These are phyloP conservation scores for Ceratocystis eucalypticola DNA, from an alignment of 2,329 filamentous ascomycete genomes.

Conservation along the genomic window DNA sequence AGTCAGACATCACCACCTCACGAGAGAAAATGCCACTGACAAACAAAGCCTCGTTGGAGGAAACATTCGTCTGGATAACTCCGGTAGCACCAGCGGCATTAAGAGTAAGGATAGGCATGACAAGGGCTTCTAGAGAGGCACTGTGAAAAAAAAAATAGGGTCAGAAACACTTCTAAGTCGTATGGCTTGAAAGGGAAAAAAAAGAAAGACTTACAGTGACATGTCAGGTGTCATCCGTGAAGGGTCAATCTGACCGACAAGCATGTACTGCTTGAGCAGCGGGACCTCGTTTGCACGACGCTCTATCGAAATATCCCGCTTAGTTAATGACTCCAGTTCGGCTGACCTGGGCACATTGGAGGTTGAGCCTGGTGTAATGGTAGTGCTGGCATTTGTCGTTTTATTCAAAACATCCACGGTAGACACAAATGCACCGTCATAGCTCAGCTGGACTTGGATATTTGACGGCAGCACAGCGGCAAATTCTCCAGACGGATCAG, in stretches of 20 bases:
- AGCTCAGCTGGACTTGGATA: constrained; percentile 42
- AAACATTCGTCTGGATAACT: constrained; percentile 48
- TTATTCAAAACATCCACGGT: constrained; percentile 28
- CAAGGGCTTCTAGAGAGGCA: constrained; percentile 45
- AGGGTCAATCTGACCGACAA: constrained; percentile 54
- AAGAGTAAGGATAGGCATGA: constrained; percentile 56
- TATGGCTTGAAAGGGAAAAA: not conserved
- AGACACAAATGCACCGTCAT: constrained; percentile 40
- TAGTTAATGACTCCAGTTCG: constrained; percentile 22
- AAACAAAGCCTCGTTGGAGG: constrained; percentile 57
- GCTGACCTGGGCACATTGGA: not conserved
- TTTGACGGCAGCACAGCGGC: constrained; percentile 37
- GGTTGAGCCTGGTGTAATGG: not conserved
- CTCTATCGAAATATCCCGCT: constrained; percentile 21
- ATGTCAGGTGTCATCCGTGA: constrained; percentile 40
- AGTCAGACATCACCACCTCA: constrained; percentile 39
- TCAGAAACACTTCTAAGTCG: constrained; percentile 13
- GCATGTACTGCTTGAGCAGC: constrained; percentile 50
- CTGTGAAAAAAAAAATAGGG: constrained; percentile 27
- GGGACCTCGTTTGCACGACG: constrained; percentile 16
- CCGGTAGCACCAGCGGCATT: constrained; percentile 42
- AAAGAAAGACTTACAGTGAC: constrained; percentile 41
- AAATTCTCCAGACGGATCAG: constrained; percentile 42
- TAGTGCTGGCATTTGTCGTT: constrained; percentile 17
- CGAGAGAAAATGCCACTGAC: constrained; percentile 56